Base-by-base conservation (phyloP, 345 rosid species). In the Acer saccharum region DNA sequence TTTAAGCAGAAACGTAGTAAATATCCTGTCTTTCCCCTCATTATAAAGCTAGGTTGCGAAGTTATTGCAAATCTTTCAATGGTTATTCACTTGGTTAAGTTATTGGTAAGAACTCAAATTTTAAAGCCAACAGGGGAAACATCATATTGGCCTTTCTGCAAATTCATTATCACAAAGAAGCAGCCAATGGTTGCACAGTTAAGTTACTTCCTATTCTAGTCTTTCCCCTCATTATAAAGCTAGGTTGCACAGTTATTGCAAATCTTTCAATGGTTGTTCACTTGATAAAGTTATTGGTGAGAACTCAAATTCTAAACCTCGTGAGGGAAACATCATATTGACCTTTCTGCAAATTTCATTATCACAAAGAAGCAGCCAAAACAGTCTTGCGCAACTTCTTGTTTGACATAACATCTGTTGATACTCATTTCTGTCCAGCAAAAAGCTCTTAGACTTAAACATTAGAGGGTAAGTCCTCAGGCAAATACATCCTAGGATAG, bases 281-380 rank as follows among this genome's bases (percentile, higher is more conserved):
- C 18, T n/a, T 11, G 48, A 41, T 7, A 54, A 54, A 0, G 65
- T 35, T 55, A 76, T 75, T 13, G 10, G 39, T 55, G 57, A 21
- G 20, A 54, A 20, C 65, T 55, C 70, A 65, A 50, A 25, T 65
- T 39, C 20, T 0, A 32, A 54, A 55, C 21, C 54, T 52, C 41
- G 25, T 0, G n/a, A 65, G 60, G 18, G 48, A 23, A 8, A 62
- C 67, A 23, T 7, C 44, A 43, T 46, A 18, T 35, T 66, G 64
- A 44, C 10, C 20, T 75, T 27, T 52, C 39, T 3, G 71, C 71
- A 65, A 27, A 64, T 61, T 27, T 74, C 12, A 43, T 65, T 65
- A 75, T 65, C 27, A 65, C 35, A 50, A 66, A 75, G 63, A 66
- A 65, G 52, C 70, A 32, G 39, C 64, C 52, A 7, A 23, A 44